Conservation (phyloP, 192 early-diverging fungal genomes). For the Lobosporangium transversale region DNA sequence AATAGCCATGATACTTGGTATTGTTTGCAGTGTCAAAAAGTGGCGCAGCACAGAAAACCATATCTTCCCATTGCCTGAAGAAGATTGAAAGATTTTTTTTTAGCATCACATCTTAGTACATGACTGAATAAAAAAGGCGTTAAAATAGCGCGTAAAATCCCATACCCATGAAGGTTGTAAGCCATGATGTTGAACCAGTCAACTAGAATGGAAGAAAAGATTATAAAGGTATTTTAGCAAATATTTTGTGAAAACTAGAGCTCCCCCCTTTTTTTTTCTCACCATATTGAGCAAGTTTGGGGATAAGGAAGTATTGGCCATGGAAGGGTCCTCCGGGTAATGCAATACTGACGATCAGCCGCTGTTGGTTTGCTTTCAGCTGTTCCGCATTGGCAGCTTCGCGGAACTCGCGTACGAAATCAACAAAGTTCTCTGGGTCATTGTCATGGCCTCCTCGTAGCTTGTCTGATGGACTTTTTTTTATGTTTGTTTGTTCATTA, state of each 20-base stretch:
- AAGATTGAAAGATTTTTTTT: background rate
- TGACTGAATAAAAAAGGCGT: no score
- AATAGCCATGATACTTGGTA: slow-evolving; percentile 46
- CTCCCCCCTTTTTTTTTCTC: no score
- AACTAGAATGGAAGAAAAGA: slow-evolving; percentile 11
- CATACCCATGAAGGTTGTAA: slow-evolving; percentile 51
- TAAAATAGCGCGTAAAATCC: background rate
- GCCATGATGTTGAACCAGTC: slow-evolving; percentile 55
- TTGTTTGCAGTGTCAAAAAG: slow-evolving; percentile 29
- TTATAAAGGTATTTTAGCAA: no score
- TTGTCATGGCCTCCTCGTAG: slow-evolving; percentile 32
- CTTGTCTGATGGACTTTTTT: slow-evolving; percentile 32
- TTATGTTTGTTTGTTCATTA: no score
- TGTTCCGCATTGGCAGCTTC: slow-evolving; percentile 30
- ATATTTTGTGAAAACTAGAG: no score
- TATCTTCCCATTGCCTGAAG: slow-evolving; percentile 46
- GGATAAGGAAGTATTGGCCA: slow-evolving; percentile 33
- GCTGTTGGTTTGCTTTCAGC: slow-evolving; percentile 24
- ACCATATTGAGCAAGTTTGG: slow-evolving; percentile 40
- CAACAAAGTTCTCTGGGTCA: slow-evolving; percentile 43
- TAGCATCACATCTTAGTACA: no score
- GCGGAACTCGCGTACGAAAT: slow-evolving; percentile 41
- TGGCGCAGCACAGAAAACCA: slow-evolving; percentile 46
- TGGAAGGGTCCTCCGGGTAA: slow-evolving; percentile 45
- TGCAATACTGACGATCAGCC: slow-evolving; percentile 38